Evolutionary conservation across 2,329 filamentous ascomycete genomes (phyloP), one percentile per base, ranked within the genome.

Genomic region (Claviceps paspali): DNA sequence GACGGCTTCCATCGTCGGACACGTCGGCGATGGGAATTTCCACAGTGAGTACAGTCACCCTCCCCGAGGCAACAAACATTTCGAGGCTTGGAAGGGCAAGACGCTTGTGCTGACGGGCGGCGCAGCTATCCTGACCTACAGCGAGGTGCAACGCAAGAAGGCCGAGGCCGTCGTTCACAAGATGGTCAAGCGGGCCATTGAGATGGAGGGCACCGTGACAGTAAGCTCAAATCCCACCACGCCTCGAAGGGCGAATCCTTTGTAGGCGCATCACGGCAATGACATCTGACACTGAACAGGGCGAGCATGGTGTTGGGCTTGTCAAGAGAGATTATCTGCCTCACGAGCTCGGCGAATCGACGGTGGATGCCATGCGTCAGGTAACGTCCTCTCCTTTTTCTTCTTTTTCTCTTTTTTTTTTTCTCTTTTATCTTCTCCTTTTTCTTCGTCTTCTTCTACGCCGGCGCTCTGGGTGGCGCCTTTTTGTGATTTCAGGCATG

Each of bases 131-230:
- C 51, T 76, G 14, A 51, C 73, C 6, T 75, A 72, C 51, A 79
- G 75, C 40, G 72, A 82, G n/a, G 60, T 66, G 17, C 76, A 88
- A 55, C 70, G 77, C 45, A 59, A 65, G 40, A 68, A 71, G 38
- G 79, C 80, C 2, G 79, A 85, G 50, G 67, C 68, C 29, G 63
- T 88, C 19, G 80, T 91, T 19, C 81, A 87, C 53, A 69, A 76
- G 40, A 91, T 91, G 84, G 82, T 88, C 39, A 86, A 87, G 68
- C 68, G 81, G 43, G 84, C 84, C 0, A 76, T 92, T 34, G 81
- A 85, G 60, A 71, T 86, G 63, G 83, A 91, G 57, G 84, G 84
- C 7, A 91, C 84, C 0, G 82, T 86, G 1, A 87, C 83, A 10
- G 68, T 72, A 9, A 36, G 38, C 26, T 11, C n/a, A n/a, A n/a